Conservation (phyloP, 148 eudicot genomes). For the Spergularia marina region DNA sequence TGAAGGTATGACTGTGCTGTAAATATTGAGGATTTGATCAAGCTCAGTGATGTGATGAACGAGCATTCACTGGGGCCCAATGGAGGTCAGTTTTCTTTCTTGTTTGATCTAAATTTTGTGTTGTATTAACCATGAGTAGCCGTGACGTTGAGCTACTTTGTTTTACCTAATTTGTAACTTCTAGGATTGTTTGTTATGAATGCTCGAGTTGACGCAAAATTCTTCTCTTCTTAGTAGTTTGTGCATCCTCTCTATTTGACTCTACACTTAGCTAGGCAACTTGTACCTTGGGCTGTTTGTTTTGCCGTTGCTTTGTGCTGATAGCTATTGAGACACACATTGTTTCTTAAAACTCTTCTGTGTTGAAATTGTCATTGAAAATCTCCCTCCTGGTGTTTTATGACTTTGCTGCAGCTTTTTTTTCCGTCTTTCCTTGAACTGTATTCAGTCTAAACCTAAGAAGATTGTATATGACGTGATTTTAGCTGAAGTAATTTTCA, state of each 20-base stretch:
- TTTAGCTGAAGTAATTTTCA: too few species aligned
- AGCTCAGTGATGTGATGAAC: constrained; percentile 86
- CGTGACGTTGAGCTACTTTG: not conserved
- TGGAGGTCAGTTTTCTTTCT: constrained; percentile 63
- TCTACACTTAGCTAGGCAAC: not conserved
- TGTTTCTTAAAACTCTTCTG: not conserved
- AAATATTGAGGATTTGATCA: constrained; percentile 85
- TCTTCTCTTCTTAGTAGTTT: too few species aligned
- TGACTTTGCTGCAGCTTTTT: not conserved
- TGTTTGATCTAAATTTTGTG: not conserved
- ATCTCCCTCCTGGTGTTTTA: not conserved
- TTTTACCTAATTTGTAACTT: not conserved
- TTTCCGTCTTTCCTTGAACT: not conserved
- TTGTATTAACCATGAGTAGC: not conserved
- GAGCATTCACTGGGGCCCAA: constrained; percentile 98
- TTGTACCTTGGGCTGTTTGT: not conserved
- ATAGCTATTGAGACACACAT: not conserved
- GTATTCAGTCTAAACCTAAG: not conserved
- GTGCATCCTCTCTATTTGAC: too few species aligned
- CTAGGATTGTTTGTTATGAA: too few species aligned
- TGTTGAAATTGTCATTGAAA: not conserved
- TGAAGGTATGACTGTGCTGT: constrained; percentile 80
- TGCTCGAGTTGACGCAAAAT: not conserved
- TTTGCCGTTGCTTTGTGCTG: not conserved
- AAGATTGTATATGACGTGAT: not conserved